These are phyloP conservation scores for Halocafeteria seosinensis DNA, from an alignment of 108 stramenopile genomes.

Conservation along the genomic window DNA sequence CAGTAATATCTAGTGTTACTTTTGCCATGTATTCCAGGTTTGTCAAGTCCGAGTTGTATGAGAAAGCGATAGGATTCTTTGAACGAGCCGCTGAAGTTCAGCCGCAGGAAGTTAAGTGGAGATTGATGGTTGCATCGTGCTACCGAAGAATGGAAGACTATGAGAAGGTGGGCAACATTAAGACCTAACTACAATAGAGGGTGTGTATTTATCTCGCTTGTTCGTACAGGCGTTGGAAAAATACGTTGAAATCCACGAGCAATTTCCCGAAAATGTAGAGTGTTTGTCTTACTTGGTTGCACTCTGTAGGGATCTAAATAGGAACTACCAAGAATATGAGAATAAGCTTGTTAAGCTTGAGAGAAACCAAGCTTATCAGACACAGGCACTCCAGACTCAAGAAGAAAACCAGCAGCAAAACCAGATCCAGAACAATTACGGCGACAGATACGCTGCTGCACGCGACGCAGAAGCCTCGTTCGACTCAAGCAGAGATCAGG, in stretches of 20 bases:
- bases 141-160: constrained; percentile 50
- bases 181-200: too few species aligned
- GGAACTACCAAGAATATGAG: constrained; percentile 37
- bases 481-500: too few species aligned
- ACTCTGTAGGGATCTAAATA: constrained; percentile 32
- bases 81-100: constrained; percentile 57
- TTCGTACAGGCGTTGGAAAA: constrained; percentile 48
- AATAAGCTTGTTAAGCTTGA: constrained; percentile 31
- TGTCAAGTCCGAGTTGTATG: constrained; percentile 66
- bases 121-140: constrained; percentile 58
- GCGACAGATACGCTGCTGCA: too few species aligned
- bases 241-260: constrained; percentile 50
- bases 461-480: too few species aligned
- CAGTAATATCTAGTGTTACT: background rate
- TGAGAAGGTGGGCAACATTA: too few species aligned
- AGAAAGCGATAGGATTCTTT: constrained; percentile 60
- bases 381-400: background rate
- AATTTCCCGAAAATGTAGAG: constrained; percentile 53
- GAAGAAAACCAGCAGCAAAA: too few species aligned
- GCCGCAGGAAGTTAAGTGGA: constrained; percentile 69
- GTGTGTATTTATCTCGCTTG: too few species aligned
- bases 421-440: too few species aligned
- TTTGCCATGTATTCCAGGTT: too few species aligned
- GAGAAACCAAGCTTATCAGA: background rate
- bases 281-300: constrained; percentile 44